Percentiles rank a stretch among this genome's conserved stretches.
Conservation (phyloP, 2,329 filamentous ascomycete genomes). For the Beauveria australis region DNA sequence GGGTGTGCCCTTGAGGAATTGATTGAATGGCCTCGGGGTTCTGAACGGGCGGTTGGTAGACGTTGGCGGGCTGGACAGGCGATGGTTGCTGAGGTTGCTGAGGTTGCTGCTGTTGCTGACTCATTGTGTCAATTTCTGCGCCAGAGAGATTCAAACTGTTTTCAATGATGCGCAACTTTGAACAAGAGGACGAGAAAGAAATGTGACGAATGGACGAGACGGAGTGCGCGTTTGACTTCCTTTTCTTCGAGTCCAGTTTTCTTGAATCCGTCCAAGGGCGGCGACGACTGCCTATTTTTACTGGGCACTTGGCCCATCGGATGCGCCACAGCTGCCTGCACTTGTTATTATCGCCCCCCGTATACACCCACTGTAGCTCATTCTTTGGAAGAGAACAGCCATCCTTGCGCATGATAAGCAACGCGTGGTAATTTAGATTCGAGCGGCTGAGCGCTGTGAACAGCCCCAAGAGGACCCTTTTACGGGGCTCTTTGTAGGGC, state of each 20-base stretch:
- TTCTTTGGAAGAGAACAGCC: neutral
- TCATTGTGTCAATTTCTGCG: neutral
- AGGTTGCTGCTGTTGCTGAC: neutral
- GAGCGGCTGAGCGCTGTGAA: neutral
- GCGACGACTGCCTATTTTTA: too few relatives aligned
- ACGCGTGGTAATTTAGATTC: neutral
- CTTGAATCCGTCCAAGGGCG: neutral
- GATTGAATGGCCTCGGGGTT: conserved; percentile 3
- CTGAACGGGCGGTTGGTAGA: conserved; percentile 3
- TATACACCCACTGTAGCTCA: too few relatives aligned
- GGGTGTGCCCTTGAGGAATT: neutral
- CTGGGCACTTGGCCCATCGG: neutral
- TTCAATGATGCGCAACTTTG: neutral
- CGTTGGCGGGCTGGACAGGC: conserved; percentile 3
- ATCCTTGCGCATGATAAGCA: neutral
- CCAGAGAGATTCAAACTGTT: neutral
- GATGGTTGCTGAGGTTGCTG: conserved; percentile 4
- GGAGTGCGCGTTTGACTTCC: neutral
- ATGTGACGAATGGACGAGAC: too few relatives aligned
- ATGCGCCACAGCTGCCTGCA: neutral
- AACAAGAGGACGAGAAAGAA: neutral
- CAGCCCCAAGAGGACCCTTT: neutral
- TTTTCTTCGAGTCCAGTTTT: neutral
- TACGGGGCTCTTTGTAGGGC: conserved; percentile 4
- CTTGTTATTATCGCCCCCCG: neutral